These are phyloP conservation scores for Lasiodiplodia theobromae DNA, from an alignment of 2,329 filamentous ascomycete species.

Conservation along the genomic window DNA sequence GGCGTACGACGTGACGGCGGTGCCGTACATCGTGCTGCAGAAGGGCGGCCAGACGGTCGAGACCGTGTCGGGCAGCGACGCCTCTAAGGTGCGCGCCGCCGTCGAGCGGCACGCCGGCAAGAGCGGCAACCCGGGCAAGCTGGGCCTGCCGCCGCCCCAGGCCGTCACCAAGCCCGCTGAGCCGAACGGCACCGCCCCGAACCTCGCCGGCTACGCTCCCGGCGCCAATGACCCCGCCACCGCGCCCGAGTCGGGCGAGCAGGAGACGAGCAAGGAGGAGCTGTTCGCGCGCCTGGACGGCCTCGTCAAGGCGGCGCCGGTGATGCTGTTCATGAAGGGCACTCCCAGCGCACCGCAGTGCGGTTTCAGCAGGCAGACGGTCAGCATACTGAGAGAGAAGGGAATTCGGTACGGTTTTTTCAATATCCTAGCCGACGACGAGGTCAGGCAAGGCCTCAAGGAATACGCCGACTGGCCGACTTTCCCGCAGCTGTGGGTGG, in stretches of 20 bases:
- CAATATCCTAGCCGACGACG: constrained; percentile 97
- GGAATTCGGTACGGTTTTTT: constrained; percentile 98
- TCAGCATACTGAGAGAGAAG: constrained; percentile 84
- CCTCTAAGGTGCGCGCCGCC: constrained; percentile 80
- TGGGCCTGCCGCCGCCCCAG: constrained; percentile 51
- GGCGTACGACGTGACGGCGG: constrained; percentile 90
- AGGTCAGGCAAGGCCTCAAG: constrained; percentile 95
- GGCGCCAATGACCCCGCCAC: constrained; percentile 51
- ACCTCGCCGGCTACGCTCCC: constrained; percentile 56
- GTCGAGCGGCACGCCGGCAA: constrained; percentile 81
- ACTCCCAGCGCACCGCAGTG: constrained; percentile 87
- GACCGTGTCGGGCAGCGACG: constrained; percentile 88
- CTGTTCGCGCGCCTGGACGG: constrained; percentile 80
- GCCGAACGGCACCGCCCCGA: constrained; percentile 44
- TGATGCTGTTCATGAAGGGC: constrained; percentile 99
- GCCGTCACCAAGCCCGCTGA: constrained; percentile 54
- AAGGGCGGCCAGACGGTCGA: constrained; percentile 79
- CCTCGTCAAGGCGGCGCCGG: constrained; percentile 91
- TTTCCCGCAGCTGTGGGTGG: constrained; percentile 92
- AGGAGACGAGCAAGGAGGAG: constrained; percentile 73
- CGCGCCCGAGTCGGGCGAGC: constrained; percentile 54
- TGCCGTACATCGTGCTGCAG: constrained; percentile 88
- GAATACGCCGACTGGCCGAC: constrained; percentile 99
- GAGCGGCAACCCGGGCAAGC: constrained; percentile 44
- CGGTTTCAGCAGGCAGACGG: constrained; percentile 90